Conservation (phyloP, 495 filamentous ascomycete genomes). For the Podospora pseudoanserina region DNA sequence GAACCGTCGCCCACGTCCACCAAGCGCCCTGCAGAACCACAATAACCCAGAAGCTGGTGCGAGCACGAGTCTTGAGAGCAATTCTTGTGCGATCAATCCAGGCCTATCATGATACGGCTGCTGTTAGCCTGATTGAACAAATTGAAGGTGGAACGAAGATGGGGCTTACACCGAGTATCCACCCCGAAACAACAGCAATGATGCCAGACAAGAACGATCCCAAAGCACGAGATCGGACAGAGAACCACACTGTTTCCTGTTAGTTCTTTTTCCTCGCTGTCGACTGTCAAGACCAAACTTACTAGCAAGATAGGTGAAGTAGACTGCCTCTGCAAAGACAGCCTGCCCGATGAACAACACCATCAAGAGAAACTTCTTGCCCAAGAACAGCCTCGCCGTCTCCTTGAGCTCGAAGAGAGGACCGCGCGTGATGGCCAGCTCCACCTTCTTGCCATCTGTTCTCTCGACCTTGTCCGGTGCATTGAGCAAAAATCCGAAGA, state of each 20-base stretch:
- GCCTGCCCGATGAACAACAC: constrained; percentile 59
- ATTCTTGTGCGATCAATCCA: constrained; percentile 52
- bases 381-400: constrained; percentile 49
- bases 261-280: background rate
- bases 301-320: constrained; percentile 55
- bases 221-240: constrained; percentile 58
- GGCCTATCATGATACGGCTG: constrained; percentile 5
- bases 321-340: constrained; percentile 59
- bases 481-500: constrained; percentile 54
- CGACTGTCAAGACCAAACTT: constrained; percentile 5
- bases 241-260: constrained; percentile 50
- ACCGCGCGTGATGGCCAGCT: constrained; percentile 46
- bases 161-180: constrained; percentile 46
- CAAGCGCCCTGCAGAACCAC: constrained; percentile 53
- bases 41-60: constrained; percentile 41
- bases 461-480: constrained; percentile 53
- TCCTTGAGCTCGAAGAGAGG: constrained; percentile 50
- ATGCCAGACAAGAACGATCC: constrained; percentile 60
- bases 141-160: background rate
- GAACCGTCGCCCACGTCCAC: constrained; percentile 60
- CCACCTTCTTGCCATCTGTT: constrained; percentile 52
- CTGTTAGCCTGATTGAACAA: background rate
- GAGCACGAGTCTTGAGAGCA: constrained; percentile 46
- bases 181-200: constrained; percentile 54
- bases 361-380: constrained; percentile 53